These are phyloP conservation scores for Mycena citricolor DNA, from an alignment of 1,284 basidiomycete genomes.

Conservation along the genomic window DNA sequence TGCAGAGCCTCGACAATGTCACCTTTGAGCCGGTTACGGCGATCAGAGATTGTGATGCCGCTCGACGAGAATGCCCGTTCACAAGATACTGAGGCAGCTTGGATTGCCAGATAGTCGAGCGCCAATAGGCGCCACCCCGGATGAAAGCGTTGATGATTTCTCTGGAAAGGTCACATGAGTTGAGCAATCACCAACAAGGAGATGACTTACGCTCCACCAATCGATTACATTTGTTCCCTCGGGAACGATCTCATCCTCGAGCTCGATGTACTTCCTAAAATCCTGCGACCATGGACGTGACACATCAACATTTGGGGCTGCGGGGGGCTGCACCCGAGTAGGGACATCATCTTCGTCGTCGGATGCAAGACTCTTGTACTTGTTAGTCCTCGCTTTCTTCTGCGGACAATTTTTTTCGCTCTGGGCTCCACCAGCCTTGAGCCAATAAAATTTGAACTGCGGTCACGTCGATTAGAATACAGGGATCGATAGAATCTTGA, in stretches of 20 bases:
- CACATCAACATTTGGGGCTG: no score
- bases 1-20: conserved; percentile 25
- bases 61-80: conserved; percentile 16
- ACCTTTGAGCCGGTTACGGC: conserved; percentile 19
- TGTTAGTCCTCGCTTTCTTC: no score
- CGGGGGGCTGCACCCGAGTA: no score
- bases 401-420: no score
- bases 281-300: not conserved
- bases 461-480: no score
- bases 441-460: no score
- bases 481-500: no score
- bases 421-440: no score
- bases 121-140: conserved; percentile 1
- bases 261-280: conserved; percentile 3
- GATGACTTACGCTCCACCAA: conserved; percentile 7
- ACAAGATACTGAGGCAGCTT: not conserved
- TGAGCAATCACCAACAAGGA: not conserved
- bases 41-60: conserved; percentile 21
- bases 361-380: no score
- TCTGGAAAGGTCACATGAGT: not conserved
- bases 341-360: no score
- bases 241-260: not conserved
- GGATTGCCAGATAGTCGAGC: conserved; percentile 5
- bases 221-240: not conserved
- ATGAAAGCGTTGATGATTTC: conserved; percentile 3